Evolutionary conservation across 176 grass and related monocot genomes (phyloP).

Genomic region (Luzula sylvatica): DNA sequence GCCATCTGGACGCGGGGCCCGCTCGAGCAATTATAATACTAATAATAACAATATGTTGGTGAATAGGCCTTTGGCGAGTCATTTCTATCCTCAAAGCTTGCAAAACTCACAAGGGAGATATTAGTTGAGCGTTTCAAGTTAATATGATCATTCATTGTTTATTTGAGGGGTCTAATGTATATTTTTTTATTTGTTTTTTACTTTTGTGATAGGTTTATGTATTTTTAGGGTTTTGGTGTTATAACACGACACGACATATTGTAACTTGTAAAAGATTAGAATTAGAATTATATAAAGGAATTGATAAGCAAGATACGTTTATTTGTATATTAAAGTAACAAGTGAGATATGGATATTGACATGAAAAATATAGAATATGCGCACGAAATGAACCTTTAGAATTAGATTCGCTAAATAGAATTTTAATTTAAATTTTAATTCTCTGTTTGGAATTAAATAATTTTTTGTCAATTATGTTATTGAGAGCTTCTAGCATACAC

Average conservation of each 20-base stretch:
- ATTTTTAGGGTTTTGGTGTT: background rate
- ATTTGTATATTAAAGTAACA: too few species aligned
- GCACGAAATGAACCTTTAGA: too few species aligned
- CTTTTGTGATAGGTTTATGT: background rate
- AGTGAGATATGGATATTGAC: too few species aligned
- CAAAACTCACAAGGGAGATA: background rate
- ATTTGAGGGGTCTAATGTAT: background rate
- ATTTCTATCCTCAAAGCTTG: conserved; percentile 2
- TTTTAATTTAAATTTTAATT: too few species aligned
- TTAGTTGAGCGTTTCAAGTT: background rate
- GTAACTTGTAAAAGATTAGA: conserved; percentile 8
- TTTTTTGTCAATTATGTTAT: too few species aligned
- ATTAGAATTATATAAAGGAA: too few species aligned
- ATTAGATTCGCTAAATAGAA: too few species aligned
- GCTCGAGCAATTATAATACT: conserved; percentile 1
- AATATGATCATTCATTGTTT: background rate
- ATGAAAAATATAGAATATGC: too few species aligned
- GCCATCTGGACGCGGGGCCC: conserved; percentile 22
- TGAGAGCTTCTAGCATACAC: too few species aligned
- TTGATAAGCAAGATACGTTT: too few species aligned
- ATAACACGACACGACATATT: conserved; percentile 11
- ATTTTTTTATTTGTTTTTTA: conserved; percentile 12
- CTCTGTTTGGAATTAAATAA: too few species aligned
- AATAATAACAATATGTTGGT: conserved; percentile 14
- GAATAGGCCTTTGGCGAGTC: conserved; percentile 3